phyloP scores from a whole-genome alignment of 495 filamentous ascomycete species.

The Echria macrotheca region DNA sequence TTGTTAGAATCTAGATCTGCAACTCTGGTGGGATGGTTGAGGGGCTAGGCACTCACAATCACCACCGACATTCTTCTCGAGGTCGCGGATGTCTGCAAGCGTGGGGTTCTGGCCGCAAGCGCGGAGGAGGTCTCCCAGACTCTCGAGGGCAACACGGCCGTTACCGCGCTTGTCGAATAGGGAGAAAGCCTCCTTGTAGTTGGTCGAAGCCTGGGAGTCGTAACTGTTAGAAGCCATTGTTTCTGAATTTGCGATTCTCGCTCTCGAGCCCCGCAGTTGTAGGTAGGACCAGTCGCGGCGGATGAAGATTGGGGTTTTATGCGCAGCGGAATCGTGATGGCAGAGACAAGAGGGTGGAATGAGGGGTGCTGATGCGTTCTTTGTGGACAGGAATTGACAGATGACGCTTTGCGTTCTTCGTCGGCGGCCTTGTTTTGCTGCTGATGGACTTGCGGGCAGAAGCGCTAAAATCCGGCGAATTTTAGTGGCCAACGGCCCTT shows the following conservation, averaged over 20 bases:
- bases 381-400: constrained; percentile 2
- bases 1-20: too few species aligned
- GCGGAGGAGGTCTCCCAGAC: constrained; percentile 86
- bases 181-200: constrained; percentile 99
- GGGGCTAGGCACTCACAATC: constrained; percentile 79
- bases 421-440: constrained; percentile 9
- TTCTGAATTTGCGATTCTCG: constrained; percentile 6
- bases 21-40: too few species aligned
- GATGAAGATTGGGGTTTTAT: too few species aligned
- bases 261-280: neutral
- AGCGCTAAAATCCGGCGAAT: constrained; percentile 20
- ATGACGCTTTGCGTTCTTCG: neutral
- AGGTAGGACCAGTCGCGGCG: neutral
- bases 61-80: constrained; percentile 79
- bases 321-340: too few species aligned
- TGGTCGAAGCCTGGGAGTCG: constrained; percentile 79
- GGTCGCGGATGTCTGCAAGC: constrained; percentile 78
- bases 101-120: constrained; percentile 98
- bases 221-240: constrained; percentile 45
- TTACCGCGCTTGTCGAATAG: constrained; percentile 98
- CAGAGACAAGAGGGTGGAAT: too few species aligned
- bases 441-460: constrained; percentile 9
- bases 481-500: constrained; percentile 14
- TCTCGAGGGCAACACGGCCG: constrained; percentile 77
- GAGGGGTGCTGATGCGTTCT: neutral